Evolutionary conservation across 208 protist genomes (phyloP).

Genomic region (Acanthamoeba healyi): DNA sequence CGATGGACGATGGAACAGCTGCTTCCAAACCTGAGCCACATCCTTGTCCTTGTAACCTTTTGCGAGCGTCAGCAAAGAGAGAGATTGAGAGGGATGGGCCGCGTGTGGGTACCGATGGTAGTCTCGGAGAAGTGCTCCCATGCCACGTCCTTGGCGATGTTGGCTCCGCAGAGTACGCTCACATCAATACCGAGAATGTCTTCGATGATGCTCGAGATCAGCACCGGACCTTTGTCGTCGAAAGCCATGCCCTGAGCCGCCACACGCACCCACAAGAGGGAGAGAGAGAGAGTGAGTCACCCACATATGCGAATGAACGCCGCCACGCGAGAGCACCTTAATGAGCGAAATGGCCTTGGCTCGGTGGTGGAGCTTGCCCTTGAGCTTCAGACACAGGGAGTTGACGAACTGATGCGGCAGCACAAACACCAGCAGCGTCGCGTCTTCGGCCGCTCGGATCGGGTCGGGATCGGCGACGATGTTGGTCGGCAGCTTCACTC

Average conservation of each 20-base stretch:
- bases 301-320: too few relatives aligned
- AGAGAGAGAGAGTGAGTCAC: too few relatives aligned
- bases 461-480: constrained; percentile 84
- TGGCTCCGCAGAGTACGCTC: constrained; percentile 87
- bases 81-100: too few relatives aligned
- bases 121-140: constrained; percentile 87
- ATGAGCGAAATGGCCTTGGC: constrained; percentile 87
- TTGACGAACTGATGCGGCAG: constrained; percentile 74
- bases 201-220: constrained; percentile 59
- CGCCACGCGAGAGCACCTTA: constrained; percentile 76
- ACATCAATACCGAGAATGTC: constrained; percentile 26
- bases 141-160: constrained; percentile 89
- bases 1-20: constrained; percentile 80
- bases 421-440: constrained; percentile 87
- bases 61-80: background rate
- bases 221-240: constrained; percentile 70
- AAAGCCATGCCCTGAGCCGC: constrained; percentile 48
- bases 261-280: too few relatives aligned
- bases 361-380: constrained; percentile 51
- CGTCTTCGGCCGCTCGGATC: constrained; percentile 75
- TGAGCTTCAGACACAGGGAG: constrained; percentile 76
- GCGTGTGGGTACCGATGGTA: constrained; percentile 81
- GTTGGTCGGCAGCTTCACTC: constrained; percentile 79
- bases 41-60: constrained; percentile 59
- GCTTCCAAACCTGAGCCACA: constrained; percentile 27